These are phyloP conservation scores for Trichoderma oligosporum DNA, from an alignment of 2,329 filamentous ascomycete genomes.

Conservation along the genomic window DNA sequence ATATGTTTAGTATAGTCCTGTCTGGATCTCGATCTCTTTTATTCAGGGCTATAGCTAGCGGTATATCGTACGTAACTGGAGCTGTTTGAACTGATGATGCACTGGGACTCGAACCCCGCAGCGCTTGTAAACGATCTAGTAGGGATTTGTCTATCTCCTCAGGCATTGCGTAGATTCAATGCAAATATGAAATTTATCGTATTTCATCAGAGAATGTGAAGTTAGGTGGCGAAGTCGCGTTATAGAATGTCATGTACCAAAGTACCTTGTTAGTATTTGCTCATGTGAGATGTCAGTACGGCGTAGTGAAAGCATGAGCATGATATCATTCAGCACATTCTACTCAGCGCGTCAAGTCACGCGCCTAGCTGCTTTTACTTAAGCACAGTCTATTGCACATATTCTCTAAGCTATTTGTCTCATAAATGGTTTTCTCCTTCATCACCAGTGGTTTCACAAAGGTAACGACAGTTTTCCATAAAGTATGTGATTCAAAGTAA, in stretches of 20 bases:
- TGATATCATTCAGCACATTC: background rate
- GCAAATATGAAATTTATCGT: background rate
- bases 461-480: too few relatives aligned
- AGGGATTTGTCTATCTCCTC: constrained; percentile 45
- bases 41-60: background rate
- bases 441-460: background rate
- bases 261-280: background rate
- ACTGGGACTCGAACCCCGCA: constrained; percentile 33
- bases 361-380: constrained; percentile 13
- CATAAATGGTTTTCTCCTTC: background rate
- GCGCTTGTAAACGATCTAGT: constrained; percentile 52
- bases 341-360: constrained; percentile 9
- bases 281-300: constrained; percentile 14
- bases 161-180: constrained; percentile 28
- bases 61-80: constrained; percentile 39
- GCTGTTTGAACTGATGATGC: constrained; percentile 36
- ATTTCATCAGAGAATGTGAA: background rate
- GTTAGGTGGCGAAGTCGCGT: background rate
- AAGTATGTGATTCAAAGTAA: background rate
- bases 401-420: background rate
- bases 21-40: background rate
- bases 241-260: background rate
- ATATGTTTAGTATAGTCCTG: background rate
- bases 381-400: background rate
- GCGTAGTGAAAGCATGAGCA: background rate